These are phyloP conservation scores for Fusarium anguioides DNA, from an alignment of 2,329 filamentous ascomycete species.

Conservation along the genomic window DNA sequence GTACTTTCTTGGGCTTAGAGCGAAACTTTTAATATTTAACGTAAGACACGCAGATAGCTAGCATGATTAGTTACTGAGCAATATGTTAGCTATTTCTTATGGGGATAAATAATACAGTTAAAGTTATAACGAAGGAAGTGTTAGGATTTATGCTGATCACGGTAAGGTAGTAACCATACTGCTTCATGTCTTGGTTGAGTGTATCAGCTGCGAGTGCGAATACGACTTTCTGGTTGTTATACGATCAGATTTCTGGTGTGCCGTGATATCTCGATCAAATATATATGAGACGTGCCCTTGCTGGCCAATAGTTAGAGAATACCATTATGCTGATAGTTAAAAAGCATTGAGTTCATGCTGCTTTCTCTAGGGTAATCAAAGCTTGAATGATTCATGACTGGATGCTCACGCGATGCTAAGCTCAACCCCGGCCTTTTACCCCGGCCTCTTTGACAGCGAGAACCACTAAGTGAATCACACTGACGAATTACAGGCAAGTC, in stretches of 20 bases:
- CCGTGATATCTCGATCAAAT: background rate
- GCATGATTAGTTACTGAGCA: too few relatives aligned
- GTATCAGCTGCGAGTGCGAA: background rate
- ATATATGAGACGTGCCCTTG: background rate
- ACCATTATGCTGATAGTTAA: background rate
- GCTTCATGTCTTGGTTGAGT: too few relatives aligned
- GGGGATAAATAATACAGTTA: background rate
- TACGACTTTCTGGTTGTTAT: background rate
- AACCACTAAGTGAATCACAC: conserved; percentile 12
- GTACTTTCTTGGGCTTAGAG: background rate
- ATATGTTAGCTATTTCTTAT: background rate
- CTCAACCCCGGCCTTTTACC: conserved; percentile 20
- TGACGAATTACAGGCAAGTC: conserved; percentile 26
- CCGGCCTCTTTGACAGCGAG: conserved; percentile 16
- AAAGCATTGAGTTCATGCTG: background rate
- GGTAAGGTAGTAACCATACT: background rate
- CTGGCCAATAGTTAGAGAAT: background rate
- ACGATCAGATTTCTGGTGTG: background rate
- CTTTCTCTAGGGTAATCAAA: conserved; percentile 5
- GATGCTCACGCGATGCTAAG: conserved; percentile 22
- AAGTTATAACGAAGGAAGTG: background rate
- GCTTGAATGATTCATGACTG: conserved; percentile 35
- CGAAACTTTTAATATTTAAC: background rate
- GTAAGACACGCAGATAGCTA: too few relatives aligned
- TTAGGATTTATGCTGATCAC: background rate